phyloP scores from a whole-genome alignment of 306 rosid genomes.

The Casuarina glauca region DNA sequence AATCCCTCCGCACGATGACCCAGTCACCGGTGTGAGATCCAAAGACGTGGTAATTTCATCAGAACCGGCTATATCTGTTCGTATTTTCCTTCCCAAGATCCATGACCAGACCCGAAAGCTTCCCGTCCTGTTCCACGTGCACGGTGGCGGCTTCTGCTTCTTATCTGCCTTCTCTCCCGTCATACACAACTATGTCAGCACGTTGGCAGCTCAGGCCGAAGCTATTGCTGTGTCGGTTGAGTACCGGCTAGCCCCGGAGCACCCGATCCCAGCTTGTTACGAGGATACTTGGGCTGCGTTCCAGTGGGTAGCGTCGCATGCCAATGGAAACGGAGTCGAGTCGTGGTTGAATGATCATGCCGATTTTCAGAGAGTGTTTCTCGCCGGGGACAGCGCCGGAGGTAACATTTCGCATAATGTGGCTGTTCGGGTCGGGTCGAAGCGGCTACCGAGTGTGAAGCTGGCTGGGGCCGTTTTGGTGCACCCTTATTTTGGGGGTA shows the following conservation, averaged over 20 bases:
- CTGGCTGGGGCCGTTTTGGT: conserved; percentile 27
- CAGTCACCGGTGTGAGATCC: conserved; percentile 15
- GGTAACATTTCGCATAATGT: conserved; percentile 27
- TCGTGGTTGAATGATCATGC: conserved; percentile 24
- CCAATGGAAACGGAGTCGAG: conserved; percentile 21
- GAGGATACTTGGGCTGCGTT: conserved; percentile 34
- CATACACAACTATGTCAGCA: conserved; percentile 27
- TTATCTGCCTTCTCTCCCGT: conserved; percentile 29
- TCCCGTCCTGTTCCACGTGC: conserved; percentile 36
- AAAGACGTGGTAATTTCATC: conserved; percentile 37
- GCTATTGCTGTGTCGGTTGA: conserved; percentile 29
- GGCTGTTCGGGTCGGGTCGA: conserved; percentile 13
- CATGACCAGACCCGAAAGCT: conserved; percentile 9
- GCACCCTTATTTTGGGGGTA: conserved; percentile 31
- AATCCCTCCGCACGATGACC: conserved; percentile 33
- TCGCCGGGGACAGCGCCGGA: conserved; percentile 41
- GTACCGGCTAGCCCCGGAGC: conserved; percentile 33
- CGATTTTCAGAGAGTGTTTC: conserved; percentile 20
- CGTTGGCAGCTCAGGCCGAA: conserved; percentile 17
- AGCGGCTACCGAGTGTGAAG: not conserved
- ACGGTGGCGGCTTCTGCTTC: conserved; percentile 45
- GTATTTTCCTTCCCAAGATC: conserved; percentile 35
- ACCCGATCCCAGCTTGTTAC: conserved; percentile 31
- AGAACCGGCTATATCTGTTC: conserved; percentile 33
- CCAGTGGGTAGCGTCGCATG: conserved; percentile 35